These are phyloP conservation scores for Crithidia mellificae DNA, from an alignment of 208 protist genomes.

Conservation along the genomic window DNA sequence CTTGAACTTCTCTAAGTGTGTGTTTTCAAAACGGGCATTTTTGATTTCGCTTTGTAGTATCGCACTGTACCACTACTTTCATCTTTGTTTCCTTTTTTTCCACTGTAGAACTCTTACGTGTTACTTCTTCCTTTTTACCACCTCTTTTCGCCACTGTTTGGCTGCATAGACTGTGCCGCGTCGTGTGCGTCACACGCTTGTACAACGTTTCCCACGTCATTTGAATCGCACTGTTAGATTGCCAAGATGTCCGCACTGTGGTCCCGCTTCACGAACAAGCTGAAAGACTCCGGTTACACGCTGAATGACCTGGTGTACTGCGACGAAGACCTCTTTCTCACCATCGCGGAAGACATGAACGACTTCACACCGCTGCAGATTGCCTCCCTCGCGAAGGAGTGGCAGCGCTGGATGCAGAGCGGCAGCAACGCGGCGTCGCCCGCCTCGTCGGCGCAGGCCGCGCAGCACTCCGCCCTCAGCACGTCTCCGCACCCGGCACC, in stretches of 20 bases:
- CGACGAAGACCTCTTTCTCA: slow-evolving; percentile 65
- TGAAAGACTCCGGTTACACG: slow-evolving; percentile 60
- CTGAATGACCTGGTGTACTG: slow-evolving; percentile 57
- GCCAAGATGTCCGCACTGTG: slow-evolving; percentile 51
- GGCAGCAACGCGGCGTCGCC: too few relatives aligned
- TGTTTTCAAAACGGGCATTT: background rate
- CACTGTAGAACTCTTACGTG: background rate
- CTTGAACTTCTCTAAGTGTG: too few relatives aligned
- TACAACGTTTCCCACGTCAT: too few relatives aligned
- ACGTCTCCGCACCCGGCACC: background rate
- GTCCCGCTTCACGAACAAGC: slow-evolving; percentile 47
- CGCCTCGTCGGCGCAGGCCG: background rate
- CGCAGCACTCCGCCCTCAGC: background rate
- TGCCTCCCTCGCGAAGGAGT: slow-evolving; percentile 45
- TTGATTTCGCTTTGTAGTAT: background rate
- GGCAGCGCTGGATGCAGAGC: slow-evolving; percentile 27
- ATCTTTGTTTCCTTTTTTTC: too few relatives aligned
- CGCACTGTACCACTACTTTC: background rate
- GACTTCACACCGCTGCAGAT: slow-evolving; percentile 58
- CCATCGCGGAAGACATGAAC: slow-evolving; percentile 59
- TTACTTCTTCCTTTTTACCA: background rate
- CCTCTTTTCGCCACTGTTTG: background rate
- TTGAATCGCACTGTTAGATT: too few relatives aligned
- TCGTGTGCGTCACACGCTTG: too few relatives aligned
- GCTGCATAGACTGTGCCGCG: slow-evolving; percentile 3